phyloP scores from a whole-genome alignment of 1,284 basidiomycete genomes.

The Moniliophthora roreri region DNA sequence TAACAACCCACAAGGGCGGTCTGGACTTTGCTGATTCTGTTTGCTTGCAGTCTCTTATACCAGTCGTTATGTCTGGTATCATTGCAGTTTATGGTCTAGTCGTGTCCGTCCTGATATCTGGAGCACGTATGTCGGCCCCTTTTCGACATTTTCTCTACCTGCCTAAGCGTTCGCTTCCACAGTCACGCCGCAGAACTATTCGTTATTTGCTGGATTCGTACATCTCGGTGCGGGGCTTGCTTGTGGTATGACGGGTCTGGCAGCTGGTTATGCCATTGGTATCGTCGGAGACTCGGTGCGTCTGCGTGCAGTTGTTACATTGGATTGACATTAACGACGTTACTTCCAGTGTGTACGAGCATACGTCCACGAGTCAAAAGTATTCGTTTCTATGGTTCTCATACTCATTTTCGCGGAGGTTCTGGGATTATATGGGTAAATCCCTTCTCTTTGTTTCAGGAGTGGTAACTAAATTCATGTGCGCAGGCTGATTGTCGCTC shows the following conservation, averaged over 20 bases:
- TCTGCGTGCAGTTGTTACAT: constrained; percentile 13
- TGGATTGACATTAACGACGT: constrained; percentile 10
- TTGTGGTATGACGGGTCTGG: constrained; percentile 89
- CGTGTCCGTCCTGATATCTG: constrained; percentile 74
- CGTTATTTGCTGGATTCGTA: constrained; percentile 86
- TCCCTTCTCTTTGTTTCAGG: not conserved
- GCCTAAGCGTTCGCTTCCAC: constrained; percentile 14
- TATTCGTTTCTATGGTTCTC: constrained; percentile 74
- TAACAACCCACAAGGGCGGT: constrained; percentile 19
- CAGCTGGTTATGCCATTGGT: constrained; percentile 98
- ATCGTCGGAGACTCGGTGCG: constrained; percentile 91
- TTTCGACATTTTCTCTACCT: constrained; percentile 2
- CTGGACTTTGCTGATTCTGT: not conserved
- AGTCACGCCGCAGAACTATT: constrained; percentile 71
- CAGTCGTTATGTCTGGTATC: constrained; percentile 88
- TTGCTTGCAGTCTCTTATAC: constrained; percentile 77
- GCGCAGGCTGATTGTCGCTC: constrained; percentile 79
- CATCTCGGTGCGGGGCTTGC: constrained; percentile 94
- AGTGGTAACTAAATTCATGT: constrained; percentile 11
- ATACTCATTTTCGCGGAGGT: constrained; percentile 88
- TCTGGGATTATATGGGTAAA: constrained; percentile 62
- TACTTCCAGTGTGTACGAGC: constrained; percentile 62
- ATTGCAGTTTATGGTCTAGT: constrained; percentile 80
- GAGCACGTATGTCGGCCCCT: constrained; percentile 44
- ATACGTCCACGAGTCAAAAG: constrained; percentile 82